Percentiles rank a stretch among this genome's conserved stretches.
These are phyloP conservation scores for Ceratobasidium papillatum DNA, from an alignment of 1,284 basidiomycete genomes.

Conservation along the genomic window DNA sequence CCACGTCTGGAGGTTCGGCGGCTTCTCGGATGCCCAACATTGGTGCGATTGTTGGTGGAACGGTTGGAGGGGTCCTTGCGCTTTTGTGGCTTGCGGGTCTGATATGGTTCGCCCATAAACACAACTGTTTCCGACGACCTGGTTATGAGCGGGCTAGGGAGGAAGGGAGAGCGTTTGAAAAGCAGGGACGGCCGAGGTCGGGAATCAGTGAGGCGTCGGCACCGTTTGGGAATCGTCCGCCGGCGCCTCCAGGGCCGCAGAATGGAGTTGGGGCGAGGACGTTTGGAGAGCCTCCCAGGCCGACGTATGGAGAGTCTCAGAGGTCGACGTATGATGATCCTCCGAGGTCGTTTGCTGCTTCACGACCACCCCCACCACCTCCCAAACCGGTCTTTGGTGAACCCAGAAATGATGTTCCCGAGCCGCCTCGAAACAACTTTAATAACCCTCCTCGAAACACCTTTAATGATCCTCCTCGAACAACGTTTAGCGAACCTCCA, in stretches of 20 bases:
- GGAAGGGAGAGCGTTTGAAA: slow-evolving; percentile 6
- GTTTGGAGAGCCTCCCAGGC: slow-evolving; percentile 9
- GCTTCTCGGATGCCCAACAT: slow-evolving; percentile 9
- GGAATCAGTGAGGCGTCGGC: not conserved
- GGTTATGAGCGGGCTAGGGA: slow-evolving; percentile 9
- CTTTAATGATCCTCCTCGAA: not conserved
- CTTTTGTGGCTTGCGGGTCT: slow-evolving; percentile 19
- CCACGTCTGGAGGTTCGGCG: not conserved
- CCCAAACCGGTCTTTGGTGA: not conserved
- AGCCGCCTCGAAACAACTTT: not conserved
- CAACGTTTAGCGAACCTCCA: not conserved
- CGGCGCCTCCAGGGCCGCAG: not conserved
- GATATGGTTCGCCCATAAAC: slow-evolving; percentile 16
- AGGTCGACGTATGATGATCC: not conserved
- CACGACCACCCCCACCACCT: not conserved
- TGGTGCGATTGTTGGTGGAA: slow-evolving; percentile 29
- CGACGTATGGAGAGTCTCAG: slow-evolving; percentile 1
- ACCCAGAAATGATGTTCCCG: not conserved
- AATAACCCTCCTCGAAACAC: not conserved
- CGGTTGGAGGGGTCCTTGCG: slow-evolving; percentile 13
- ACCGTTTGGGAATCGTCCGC: slow-evolving; percentile 1
- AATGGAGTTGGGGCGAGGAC: slow-evolving; percentile 13
- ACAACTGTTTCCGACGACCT: slow-evolving; percentile 31
- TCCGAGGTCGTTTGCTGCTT: not conserved
- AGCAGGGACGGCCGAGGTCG: slow-evolving; percentile 3